phyloP scores from a whole-genome alignment of 2,329 filamentous ascomycete species.

The Venturiaceae sp. region DNA sequence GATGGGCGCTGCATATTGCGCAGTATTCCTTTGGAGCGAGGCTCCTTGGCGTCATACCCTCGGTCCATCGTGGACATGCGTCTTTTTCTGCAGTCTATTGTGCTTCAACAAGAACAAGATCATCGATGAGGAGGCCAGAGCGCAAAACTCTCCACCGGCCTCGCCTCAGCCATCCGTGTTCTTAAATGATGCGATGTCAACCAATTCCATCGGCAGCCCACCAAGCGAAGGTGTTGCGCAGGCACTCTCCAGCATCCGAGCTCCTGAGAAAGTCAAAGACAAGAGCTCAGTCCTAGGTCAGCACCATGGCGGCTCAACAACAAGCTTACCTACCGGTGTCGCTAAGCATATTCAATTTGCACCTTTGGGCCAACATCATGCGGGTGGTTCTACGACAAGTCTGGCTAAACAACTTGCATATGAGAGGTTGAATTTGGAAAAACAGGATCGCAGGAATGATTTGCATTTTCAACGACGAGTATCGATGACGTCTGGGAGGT shows the following conservation, averaged over 20 bases:
- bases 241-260: background rate
- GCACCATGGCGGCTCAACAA: constrained; percentile 6
- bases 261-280: background rate
- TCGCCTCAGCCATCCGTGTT: background rate
- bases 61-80: constrained; percentile 25
- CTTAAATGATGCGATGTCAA: background rate
- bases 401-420: constrained; percentile 25
- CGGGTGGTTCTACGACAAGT: constrained; percentile 18
- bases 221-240: background rate
- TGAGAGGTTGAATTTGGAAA: constrained; percentile 28
- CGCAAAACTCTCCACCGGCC: background rate
- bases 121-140: constrained; percentile 16
- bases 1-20: constrained; percentile 59
- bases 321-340: background rate
- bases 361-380: background rate
- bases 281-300: background rate
- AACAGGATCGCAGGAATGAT: constrained; percentile 15
- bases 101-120: constrained; percentile 19
- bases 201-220: background rate
- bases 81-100: background rate
- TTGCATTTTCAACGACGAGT: background rate
- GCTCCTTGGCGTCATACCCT: constrained; percentile 57
- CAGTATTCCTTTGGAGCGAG: constrained; percentile 60
- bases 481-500: background rate
- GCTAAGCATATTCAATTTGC: constrained; percentile 3